Evolutionary conservation across 2,329 filamentous ascomycete genomes (phyloP).

Genomic region (Calonectria naviculata): DNA sequence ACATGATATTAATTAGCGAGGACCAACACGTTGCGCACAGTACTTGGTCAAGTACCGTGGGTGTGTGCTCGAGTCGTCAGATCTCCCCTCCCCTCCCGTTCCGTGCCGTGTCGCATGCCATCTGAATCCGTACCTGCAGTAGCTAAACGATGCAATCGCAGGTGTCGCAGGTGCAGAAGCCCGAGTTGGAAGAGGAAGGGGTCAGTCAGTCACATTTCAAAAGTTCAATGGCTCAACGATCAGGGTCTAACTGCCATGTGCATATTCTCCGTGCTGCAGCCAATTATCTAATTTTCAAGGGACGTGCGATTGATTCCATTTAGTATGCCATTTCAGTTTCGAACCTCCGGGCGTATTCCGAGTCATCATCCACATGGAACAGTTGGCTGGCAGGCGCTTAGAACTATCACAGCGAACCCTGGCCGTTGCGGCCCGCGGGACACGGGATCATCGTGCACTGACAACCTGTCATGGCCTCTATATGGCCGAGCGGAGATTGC

Average conservation of each 20-base stretch:
- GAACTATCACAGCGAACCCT: background rate
- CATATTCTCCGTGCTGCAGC: slow-evolving; percentile 1
- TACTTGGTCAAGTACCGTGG: slow-evolving; percentile 1
- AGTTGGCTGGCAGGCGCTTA: background rate
- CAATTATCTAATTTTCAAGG: background rate
- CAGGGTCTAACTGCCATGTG: background rate
- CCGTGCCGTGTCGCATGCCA: slow-evolving; percentile 18
- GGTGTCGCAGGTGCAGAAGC: background rate
- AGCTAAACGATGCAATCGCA: slow-evolving; percentile 18
- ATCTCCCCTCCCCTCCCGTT: slow-evolving; percentile 10
- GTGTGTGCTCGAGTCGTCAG: slow-evolving; percentile 8
- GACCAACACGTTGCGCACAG: background rate
- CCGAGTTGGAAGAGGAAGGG: background rate
- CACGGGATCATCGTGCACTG: slow-evolving; percentile 11
- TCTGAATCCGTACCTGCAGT: slow-evolving; percentile 25
- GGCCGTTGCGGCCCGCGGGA: slow-evolving; percentile 9
- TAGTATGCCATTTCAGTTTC: background rate
- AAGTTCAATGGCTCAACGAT: background rate
- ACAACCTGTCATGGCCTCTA: slow-evolving; percentile 10
- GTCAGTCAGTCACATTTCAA: slow-evolving; percentile 4
- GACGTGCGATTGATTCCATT: background rate
- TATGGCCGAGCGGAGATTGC: slow-evolving; percentile 20
- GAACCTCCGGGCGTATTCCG: background rate
- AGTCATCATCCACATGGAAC: background rate
- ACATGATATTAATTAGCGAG: slow-evolving; percentile 11